These are phyloP conservation scores for Diaporthe nobilis DNA, from an alignment of 2,329 filamentous ascomycete genomes.

Conservation along the genomic window DNA sequence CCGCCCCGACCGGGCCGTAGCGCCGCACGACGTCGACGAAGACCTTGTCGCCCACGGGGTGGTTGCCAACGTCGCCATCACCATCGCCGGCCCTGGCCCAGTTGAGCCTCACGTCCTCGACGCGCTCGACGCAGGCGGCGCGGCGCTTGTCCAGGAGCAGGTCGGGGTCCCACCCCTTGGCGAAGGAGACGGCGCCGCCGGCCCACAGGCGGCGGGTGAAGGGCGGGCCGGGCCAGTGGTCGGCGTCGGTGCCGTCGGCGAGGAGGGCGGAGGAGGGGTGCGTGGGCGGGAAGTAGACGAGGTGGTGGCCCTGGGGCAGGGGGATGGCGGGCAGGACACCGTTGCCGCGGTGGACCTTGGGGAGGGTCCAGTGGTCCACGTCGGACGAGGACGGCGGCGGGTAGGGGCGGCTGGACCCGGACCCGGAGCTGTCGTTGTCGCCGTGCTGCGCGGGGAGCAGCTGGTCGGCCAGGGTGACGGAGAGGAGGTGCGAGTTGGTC, in stretches of 20 bases:
- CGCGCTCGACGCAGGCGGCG: slow-evolving; percentile 61
- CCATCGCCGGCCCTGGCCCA: slow-evolving; percentile 39
- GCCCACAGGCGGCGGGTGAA: slow-evolving; percentile 91
- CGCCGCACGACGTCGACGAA: slow-evolving; percentile 66
- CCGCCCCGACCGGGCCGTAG: slow-evolving; percentile 53
- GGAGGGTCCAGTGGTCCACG: slow-evolving; percentile 51
- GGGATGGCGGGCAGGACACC: slow-evolving; percentile 29
- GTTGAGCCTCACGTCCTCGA: slow-evolving; percentile 55
- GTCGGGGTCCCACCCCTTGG: slow-evolving; percentile 46
- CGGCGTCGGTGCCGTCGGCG: slow-evolving; percentile 86
- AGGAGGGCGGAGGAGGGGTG: slow-evolving; percentile 74
- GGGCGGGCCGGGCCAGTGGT: slow-evolving; percentile 80
- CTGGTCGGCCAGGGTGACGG: slow-evolving; percentile 65
- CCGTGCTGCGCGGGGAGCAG: slow-evolving; percentile 25
- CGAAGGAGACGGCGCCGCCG: slow-evolving; percentile 78
- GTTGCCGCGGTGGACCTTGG: slow-evolving; percentile 29
- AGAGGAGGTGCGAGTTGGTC: slow-evolving; percentile 75
- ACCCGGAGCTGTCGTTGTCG: neutral
- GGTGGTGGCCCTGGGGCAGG: slow-evolving; percentile 80
- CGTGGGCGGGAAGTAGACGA: slow-evolving; percentile 88
- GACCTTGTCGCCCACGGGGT: slow-evolving; percentile 57
- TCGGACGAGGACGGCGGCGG: slow-evolving; percentile 44
- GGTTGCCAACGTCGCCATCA: slow-evolving; percentile 35
- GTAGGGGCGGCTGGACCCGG: slow-evolving; percentile 11
- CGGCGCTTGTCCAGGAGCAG: slow-evolving; percentile 57